These are phyloP conservation scores for Dryas integrifolia DNA, from an alignment of 331 rosid species.

Conservation along the genomic window DNA sequence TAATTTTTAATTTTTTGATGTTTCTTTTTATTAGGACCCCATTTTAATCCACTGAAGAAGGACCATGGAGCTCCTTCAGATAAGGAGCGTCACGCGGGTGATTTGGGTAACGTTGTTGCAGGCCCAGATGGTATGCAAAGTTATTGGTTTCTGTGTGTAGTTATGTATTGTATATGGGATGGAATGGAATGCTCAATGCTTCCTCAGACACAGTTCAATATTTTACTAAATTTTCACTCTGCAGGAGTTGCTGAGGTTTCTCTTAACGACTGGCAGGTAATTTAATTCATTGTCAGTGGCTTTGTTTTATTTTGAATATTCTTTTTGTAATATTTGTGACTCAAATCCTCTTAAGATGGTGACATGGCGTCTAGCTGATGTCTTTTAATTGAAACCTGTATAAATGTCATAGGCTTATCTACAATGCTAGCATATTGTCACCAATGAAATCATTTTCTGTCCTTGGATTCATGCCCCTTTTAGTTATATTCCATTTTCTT, in stretches of 20 bases:
- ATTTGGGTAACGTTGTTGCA: constrained; percentile 79
- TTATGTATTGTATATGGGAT: not conserved
- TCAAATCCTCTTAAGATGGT: no score
- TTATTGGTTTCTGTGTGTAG: not conserved
- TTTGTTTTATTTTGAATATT: no score
- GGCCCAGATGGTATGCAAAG: constrained; percentile 64
- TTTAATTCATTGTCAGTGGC: not conserved
- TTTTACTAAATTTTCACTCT: constrained; percentile 12
- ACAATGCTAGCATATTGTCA: not conserved
- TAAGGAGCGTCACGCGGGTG: constrained; percentile 84
- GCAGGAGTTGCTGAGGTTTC: constrained; percentile 81
- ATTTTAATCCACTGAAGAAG: constrained; percentile 77
- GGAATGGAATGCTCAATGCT: not conserved
- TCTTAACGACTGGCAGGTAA: constrained; percentile 56
- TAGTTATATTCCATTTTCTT: not conserved
- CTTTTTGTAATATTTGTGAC: no score
- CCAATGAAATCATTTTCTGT: not conserved
- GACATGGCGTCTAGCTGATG: not conserved
- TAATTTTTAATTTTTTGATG: constrained; percentile 2
- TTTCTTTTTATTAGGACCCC: constrained; percentile 52
- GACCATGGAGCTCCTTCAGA: constrained; percentile 74
- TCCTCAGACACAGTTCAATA: not conserved
- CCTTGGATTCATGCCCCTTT: not conserved
- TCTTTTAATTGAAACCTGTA: no score
- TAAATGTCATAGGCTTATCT: no score